Conservation (phyloP, 495 filamentous ascomycete genomes). For the Amniculicola lignicola region DNA sequence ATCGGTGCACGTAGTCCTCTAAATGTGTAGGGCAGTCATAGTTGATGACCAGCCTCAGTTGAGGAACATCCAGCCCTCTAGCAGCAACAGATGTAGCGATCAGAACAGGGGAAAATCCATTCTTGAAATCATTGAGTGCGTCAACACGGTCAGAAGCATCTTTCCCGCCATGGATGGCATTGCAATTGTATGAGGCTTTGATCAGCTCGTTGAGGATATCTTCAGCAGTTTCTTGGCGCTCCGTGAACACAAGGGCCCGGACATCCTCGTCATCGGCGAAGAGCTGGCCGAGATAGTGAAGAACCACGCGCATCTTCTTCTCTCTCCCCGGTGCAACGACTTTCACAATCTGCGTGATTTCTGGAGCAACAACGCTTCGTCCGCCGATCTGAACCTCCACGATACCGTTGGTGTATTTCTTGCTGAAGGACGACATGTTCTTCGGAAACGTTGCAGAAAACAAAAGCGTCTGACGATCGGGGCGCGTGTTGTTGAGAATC, state of each 20-base stretch:
- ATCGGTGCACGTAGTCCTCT: conserved; percentile 97
- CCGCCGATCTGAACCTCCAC: conserved; percentile 93
- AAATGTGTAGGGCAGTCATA: conserved; percentile 95
- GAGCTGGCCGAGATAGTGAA: conserved; percentile 83
- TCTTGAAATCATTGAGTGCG: conserved; percentile 93
- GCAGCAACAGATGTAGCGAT: conserved; percentile 96
- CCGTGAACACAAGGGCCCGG: conserved; percentile 86
- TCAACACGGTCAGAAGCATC: conserved; percentile 95
- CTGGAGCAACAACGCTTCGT: conserved; percentile 83
- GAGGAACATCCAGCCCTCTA: conserved; percentile 92
- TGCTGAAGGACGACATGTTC: conserved; percentile 85
- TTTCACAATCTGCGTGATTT: conserved; percentile 93
- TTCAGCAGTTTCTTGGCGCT: conserved; percentile 92
- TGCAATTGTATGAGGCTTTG: conserved; percentile 86
- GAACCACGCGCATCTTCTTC: conserved; percentile 76
- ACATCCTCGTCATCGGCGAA: conserved; percentile 87
- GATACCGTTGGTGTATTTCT: conserved; percentile 79
- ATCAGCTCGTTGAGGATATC: conserved; percentile 75
- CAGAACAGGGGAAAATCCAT: conserved; percentile 81
- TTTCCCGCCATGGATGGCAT: conserved; percentile 95
- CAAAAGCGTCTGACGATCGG: conserved; percentile 86
- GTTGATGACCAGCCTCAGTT: conserved; percentile 93
- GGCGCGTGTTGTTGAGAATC: conserved; percentile 84
- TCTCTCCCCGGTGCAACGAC: conserved; percentile 66
- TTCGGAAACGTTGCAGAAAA: conserved; percentile 97